These are phyloP conservation scores for Amaranthus palmeri DNA, from an alignment of 148 eudicot genomes.

Conservation along the genomic window DNA sequence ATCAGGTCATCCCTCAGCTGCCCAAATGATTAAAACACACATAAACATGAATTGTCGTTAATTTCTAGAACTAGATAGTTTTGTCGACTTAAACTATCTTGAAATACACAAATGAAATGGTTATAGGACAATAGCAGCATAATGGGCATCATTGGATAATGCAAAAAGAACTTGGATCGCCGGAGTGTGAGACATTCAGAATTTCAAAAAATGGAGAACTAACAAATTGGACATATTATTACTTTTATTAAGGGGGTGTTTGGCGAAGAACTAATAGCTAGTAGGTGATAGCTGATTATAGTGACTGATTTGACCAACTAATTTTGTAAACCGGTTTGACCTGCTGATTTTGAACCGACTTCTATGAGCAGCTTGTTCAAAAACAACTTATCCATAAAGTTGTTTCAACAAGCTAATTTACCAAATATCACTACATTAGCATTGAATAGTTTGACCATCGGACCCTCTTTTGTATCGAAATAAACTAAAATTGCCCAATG, in stretches of 20 bases:
- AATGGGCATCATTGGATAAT: background rate
- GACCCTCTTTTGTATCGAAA: too few species aligned
- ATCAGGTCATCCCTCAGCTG: slow-evolving; percentile 98
- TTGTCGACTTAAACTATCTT: background rate
- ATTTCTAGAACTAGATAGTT: background rate
- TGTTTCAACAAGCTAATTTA: too few species aligned
- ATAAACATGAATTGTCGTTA: background rate
- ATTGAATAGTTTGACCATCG: background rate
- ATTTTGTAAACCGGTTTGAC: too few species aligned
- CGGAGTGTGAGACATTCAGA: background rate
- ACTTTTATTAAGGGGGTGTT: too few species aligned
- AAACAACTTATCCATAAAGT: too few species aligned
- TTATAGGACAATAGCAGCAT: background rate
- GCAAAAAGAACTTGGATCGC: slow-evolving; percentile 8
- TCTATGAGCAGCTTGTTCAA: too few species aligned
- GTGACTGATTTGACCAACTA: too few species aligned
- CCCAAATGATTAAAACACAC: slow-evolving; percentile 11
- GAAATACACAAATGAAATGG: background rate
- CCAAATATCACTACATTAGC: too few species aligned
- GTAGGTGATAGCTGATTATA: too few species aligned
- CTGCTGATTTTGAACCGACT: too few species aligned
- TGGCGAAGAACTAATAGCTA: too few species aligned
- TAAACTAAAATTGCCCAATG: too few species aligned
- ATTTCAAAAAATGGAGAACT: background rate
- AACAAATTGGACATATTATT: background rate